These are phyloP conservation scores for Rutidosis leptorrhynchoides DNA, from an alignment of 129 eudicot genomes.

Conservation along the genomic window DNA sequence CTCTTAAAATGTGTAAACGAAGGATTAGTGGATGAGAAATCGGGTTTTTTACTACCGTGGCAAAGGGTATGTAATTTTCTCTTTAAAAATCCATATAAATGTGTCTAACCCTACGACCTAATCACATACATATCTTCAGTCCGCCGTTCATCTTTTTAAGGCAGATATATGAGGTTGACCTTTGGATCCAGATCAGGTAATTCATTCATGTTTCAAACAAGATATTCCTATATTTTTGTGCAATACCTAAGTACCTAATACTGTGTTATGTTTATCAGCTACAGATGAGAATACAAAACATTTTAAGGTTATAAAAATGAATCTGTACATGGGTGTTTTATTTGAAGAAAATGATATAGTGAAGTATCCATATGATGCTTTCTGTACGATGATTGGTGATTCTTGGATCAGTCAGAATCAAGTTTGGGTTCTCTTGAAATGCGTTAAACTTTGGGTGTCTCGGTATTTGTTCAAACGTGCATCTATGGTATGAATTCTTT, in stretches of 20 bases:
- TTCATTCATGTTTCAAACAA: no score
- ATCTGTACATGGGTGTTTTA: background rate
- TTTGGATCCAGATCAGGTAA: slow-evolving; percentile 20
- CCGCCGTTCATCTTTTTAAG: no score
- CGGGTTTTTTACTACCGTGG: no score
- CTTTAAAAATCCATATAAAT: no score
- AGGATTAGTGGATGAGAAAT: no score
- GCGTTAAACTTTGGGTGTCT: slow-evolving; percentile 17
- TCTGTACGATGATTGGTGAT: background rate
- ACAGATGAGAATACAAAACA: slow-evolving; percentile 14
- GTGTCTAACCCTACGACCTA: no score
- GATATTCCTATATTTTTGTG: background rate
- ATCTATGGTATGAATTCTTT: slow-evolving; percentile 11
- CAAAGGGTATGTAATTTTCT: no score
- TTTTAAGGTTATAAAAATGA: background rate
- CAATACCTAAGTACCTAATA: no score
- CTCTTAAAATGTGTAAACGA: no score
- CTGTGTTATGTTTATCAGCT: background rate
- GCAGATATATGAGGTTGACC: no score
- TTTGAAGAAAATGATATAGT: background rate
- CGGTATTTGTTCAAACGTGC: background rate
- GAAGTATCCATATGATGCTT: slow-evolving; percentile 1
- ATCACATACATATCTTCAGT: no score
- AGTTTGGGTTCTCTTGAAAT: slow-evolving; percentile 31
- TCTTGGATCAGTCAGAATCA: slow-evolving; percentile 4